Evolutionary conservation across 108 stramenopile genomes (phyloP), one percentile per base, ranked within the genome.

Genomic region (Nitzschia inconspicua): DNA sequence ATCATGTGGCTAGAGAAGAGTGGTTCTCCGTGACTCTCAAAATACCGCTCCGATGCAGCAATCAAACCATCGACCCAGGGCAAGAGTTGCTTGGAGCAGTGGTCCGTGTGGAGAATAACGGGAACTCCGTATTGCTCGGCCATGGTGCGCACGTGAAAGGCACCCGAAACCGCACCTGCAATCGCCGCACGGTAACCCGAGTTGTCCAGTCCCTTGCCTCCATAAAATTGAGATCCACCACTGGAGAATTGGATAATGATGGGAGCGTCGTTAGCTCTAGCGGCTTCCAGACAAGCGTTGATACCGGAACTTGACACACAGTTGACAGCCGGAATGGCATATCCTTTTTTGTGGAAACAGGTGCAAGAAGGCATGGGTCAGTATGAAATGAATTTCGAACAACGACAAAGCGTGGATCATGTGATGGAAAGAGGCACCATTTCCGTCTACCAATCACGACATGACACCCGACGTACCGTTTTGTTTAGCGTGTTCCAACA

Each of bases 1-100:
- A 96, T 86, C 95, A 96, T 96, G 85, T 96, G 95, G 8, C 83
- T 85, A 22, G 92, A 93, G 73, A 93, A 96, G 34, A 96, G 82
- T 30, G 95, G 95, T 76, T 93, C 90, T 16, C 95, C 95, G 67
- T 92, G 82, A 41, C 78, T 56, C 56, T 82, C 68, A 54, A 63
- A 83, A 68, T 86, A 88, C 44, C 76, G 71, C 58, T 92, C 91
- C 27, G 80, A 80, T 27, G 85, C 85, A 32, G 68, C 76, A 41
- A 96, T 66, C 52, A 96, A 78, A 61, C 93, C 92, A 68, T 96
- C 95, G 48, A 96, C 70, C 95, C 95, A 94, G 20, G 95, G 95
- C 40, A 96, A 75, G 37, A 91, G 86, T 50, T 86, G 70, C 73
- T 87, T 92, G 48, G 88, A 87, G 67, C 90, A 93, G 78, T 94